phyloP scores from a whole-genome alignment of 345 rosid genomes.

The Brassica incana region DNA sequence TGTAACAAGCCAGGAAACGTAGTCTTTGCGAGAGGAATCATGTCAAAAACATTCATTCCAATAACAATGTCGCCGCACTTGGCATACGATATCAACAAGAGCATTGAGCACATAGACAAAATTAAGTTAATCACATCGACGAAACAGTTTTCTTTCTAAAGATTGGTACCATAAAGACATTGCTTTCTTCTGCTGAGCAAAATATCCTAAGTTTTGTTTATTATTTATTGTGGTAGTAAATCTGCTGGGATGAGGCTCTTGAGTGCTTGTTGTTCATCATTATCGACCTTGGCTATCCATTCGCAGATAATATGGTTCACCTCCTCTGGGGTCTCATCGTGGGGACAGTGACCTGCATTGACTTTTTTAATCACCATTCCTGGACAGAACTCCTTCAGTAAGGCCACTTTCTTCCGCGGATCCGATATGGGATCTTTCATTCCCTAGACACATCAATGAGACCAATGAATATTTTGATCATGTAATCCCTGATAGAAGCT shows the following conservation, averaged over 20 bases:
- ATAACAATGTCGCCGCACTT: conserved; percentile 82
- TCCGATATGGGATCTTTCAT: conserved; percentile 79
- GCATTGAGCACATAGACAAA: conserved; percentile 62
- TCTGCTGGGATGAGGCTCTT: conserved; percentile 19
- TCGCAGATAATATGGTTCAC: conserved; percentile 55
- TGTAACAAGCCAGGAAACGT: conserved; percentile 68
- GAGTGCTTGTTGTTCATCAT: conserved; percentile 19
- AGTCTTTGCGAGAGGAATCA: conserved; percentile 51
- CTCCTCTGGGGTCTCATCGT: conserved; percentile 73
- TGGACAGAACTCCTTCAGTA: conserved; percentile 58
- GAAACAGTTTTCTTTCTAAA: background rate
- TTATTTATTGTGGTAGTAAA: background rate
- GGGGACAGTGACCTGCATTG: conserved; percentile 86
- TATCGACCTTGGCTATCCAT: conserved; percentile 52
- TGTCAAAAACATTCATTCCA: conserved; percentile 67
- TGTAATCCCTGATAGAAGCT: background rate
- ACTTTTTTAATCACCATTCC: conserved; percentile 53
- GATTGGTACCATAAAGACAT: background rate
- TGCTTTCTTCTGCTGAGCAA: background rate
- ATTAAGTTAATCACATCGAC: background rate
- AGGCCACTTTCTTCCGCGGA: conserved; percentile 60
- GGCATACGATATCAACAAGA: conserved; percentile 79
- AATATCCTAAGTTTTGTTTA: background rate
- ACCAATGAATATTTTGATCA: background rate
- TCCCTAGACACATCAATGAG: conserved; percentile 48